Evolutionary conservation across 2,329 filamentous ascomycete genomes (phyloP), one percentile per base, ranked within the genome.

Genomic region (Botrytis squamosa): DNA sequence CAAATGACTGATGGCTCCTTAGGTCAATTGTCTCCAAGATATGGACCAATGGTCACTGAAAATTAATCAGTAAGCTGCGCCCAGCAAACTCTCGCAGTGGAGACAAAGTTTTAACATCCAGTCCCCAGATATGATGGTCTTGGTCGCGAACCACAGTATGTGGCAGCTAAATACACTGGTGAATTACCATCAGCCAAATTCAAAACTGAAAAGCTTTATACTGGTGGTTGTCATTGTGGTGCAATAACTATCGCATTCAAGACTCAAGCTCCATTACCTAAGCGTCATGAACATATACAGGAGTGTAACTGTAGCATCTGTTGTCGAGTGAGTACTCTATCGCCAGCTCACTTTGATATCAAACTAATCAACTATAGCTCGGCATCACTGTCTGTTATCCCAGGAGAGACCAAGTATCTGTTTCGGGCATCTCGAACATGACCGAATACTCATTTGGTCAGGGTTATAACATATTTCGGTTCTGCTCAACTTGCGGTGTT

Each of bases 221-320:
- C 71, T 1, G 79, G 79, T 5, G 73, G 74, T 8, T 80, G 77
- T 46, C 79, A 80, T 64, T 80, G 78, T n/a, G 78, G 76, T 12
- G 74, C 71, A n/a, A 74, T 76, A 16, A 76, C 71, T 9, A 62
- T 78, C 57, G 77, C 78, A 22, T 70, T 79, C 40, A 78, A 75
- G 40, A 75, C 71, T 14, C 55, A 72, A 1, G 63, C 77, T 12
- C 29, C 68, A 25, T 40, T 63, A 10, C 36, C 70, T 16, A 49
- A 73, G 2, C 70, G 71, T 25, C n/a, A 70, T 16, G 73, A 36
- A 46, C 14, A 29, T 18, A 55, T 77, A n/a, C 46, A 74, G 44
- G 73, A 77, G 46, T 79, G 78, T 44, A 75, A 78, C 16, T 79
- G 78, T 49, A 77, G 76, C 40, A 75, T 75, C 9, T 77, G 78